These are phyloP conservation scores for Saccharomycopsis oosterbeekiorum DNA, from an alignment of 805 yeast species.

Conservation along the genomic window DNA sequence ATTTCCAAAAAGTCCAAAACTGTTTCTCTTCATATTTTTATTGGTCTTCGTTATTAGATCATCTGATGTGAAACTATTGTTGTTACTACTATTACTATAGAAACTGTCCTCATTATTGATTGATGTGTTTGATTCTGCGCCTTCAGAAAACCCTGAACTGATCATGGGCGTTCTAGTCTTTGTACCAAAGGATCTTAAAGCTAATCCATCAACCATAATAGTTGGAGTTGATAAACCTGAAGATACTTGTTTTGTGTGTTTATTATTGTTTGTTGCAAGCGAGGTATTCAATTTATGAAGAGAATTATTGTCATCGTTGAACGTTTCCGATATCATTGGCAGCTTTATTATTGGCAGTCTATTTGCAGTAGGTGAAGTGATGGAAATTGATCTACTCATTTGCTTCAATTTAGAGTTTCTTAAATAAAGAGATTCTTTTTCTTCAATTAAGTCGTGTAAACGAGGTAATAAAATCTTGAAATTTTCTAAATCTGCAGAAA, in stretches of 20 bases:
- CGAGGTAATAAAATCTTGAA: background rate
- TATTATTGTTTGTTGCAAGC: background rate
- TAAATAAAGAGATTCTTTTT: background rate
- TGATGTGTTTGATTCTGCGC: background rate
- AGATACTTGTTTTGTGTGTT: background rate
- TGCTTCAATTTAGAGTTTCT: background rate
- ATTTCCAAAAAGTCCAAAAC: background rate
- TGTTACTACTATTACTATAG: background rate
- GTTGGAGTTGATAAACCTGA: constrained; percentile 10
- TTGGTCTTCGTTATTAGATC: background rate
- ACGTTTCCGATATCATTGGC: background rate
- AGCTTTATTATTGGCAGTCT: background rate
- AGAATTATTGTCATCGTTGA: background rate
- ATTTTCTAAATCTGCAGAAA: background rate
- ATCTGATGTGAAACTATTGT: background rate
- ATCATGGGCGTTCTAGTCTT: constrained; percentile 2
- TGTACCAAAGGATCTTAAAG: constrained; percentile 18
- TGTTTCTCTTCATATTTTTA: background rate
- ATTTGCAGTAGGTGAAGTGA: background rate
- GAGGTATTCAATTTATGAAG: background rate
- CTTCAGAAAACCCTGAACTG: background rate
- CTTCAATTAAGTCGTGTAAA: background rate
- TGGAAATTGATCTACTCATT: constrained; percentile 1
- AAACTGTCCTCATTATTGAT: background rate
- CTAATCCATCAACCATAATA: constrained; percentile 18